Percentiles rank a stretch among this genome's conserved stretches.
These are phyloP conservation scores for Lumnitzera racemosa DNA, from an alignment of 345 rosid species.

Conservation along the genomic window DNA sequence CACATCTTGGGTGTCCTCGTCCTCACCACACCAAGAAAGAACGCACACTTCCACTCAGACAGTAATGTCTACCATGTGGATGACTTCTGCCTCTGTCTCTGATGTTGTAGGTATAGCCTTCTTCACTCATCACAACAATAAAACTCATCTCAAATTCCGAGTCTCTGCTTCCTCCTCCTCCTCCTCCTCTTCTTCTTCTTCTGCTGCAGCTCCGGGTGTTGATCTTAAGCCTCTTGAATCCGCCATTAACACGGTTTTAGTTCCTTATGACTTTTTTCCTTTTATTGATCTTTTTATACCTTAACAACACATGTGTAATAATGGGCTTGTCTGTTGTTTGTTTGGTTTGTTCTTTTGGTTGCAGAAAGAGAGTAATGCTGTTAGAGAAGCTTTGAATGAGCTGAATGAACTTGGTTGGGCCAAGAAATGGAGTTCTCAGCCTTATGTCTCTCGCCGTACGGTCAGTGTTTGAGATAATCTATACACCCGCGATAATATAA, in stretches of 20 bases:
- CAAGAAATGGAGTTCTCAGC: constrained; percentile 92
- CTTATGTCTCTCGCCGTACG: constrained; percentile 89
- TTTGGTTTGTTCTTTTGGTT: neutral
- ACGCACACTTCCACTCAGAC: no score
- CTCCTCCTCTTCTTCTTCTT: constrained; percentile 4
- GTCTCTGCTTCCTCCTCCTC: constrained; percentile 29
- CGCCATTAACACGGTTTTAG: constrained; percentile 54
- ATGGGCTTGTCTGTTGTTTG: no score
- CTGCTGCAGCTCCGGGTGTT: constrained; percentile 27
- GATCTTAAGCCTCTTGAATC: constrained; percentile 62
- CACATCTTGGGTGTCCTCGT: no score
- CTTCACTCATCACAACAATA: neutral
- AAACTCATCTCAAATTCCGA: constrained; percentile 8
- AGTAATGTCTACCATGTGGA: neutral
- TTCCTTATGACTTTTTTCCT: neutral
- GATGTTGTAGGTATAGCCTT: neutral
- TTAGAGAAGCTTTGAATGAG: constrained; percentile 69
- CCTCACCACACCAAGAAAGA: no score
- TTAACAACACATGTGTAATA: no score
- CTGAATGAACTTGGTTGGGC: constrained; percentile 80
- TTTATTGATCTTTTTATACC: neutral
- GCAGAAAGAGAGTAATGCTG: constrained; percentile 84
- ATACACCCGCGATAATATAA: neutral
- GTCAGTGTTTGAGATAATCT: constrained; percentile 34
- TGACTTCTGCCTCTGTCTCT: constrained; percentile 1